Base-by-base conservation (phyloP, 768 basidiomycete genomes). In the Hypholoma fasciculare region DNA sequence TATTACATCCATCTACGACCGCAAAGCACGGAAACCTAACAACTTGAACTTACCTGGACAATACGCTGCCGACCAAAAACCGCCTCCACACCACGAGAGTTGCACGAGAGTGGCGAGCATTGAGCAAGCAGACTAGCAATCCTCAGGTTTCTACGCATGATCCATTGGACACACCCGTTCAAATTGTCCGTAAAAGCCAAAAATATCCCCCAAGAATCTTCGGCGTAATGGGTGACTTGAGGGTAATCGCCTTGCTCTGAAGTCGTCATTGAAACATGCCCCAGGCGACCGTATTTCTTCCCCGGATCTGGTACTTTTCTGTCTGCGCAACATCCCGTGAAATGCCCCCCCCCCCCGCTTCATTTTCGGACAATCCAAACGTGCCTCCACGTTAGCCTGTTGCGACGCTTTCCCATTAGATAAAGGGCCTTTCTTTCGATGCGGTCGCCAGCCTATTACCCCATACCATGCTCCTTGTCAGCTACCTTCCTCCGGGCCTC, bases 351-450 rank as follows among this genome's bases (percentile, higher is more conserved):
- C 30, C 37, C 49, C 52, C 50, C 65, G 65, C 65, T 50, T 63
- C 60, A 66, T 64, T 57, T 62, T 67, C 66, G 66, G 66, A 62
- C 57, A 63, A 68, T 65, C 40, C 52, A 67, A 58, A 60, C 52
- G 39, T 34, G 52, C 51, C 39, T 63, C 57, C 61, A 67, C 62
- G 63, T 64, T 60, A 54, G 17, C 36, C 51, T 57, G 37, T 60
- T 49, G 69, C 67, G 70, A 68, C 68, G 68, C 69, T 68, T 71
- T 64, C 64, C 71, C 70, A 69, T 54, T 37, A 53, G 39, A 65
- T 65, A 66, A 63, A 60, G 8, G 19, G 11, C 36, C 43, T n/a
- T 17, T 39, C 16, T 37, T n/a, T 52, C 27, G 36, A 23, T n/a
- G 36, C 20, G 49, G 20, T 47, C 56, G 46, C 58, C 37, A 44